Base-by-base conservation (phyloP, 2,329 filamentous ascomycete genomes). In the Trichoderma sp. region DNA sequence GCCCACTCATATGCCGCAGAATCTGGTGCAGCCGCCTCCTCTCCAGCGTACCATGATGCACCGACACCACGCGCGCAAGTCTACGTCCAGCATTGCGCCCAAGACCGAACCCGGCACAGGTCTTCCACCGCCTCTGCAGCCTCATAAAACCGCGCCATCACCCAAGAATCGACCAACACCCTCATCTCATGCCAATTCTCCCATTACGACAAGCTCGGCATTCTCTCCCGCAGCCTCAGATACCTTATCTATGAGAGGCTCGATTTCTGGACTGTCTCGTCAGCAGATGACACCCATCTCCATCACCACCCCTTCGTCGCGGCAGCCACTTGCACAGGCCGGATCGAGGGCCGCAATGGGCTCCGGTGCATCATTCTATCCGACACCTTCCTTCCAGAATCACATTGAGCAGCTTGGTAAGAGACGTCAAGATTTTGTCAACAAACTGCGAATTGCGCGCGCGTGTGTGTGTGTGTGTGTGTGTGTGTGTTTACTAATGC, bases 391-490 rank as follows among this genome's bases (percentile, higher is more conserved):
- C 2, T 97, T 97, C 81, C 93, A 96, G 77, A 96, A 92, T 79
- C 95, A 97, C 80, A 94, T 96, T 81, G 92, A 96, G 81, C 93
- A 97, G 85, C 89, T 98, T 80, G 95, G 95, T 91, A 93, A 92
- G 94, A 85, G 86, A 77, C 5, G 2, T 8, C 28, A 13, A 2
- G 18, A n/a, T 28, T 32, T 13, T 6, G 5, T 8, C 14, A 13
- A 13, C 21, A 6, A 6, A n/a, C 16, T 18, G 18, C 39, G 18
- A 18, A 43, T n/a, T 43, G 18, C 39, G n/a, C n/a, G n/a, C n/a
- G n/a, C n/a, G 16, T 18, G 21, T 34, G 2, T 14, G 11, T 30
- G 7, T 8, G 3, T n/a, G 16, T 18, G 21, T 34, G 16, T 18
- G 21, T 34, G 2, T 14, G 11, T 30, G 7, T 8, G 3, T n/a